Evolutionary conservation across 2,329 filamentous ascomycete genomes (phyloP), one percentile per base, ranked within the genome.

Genomic region (Cladosporium sp.): DNA sequence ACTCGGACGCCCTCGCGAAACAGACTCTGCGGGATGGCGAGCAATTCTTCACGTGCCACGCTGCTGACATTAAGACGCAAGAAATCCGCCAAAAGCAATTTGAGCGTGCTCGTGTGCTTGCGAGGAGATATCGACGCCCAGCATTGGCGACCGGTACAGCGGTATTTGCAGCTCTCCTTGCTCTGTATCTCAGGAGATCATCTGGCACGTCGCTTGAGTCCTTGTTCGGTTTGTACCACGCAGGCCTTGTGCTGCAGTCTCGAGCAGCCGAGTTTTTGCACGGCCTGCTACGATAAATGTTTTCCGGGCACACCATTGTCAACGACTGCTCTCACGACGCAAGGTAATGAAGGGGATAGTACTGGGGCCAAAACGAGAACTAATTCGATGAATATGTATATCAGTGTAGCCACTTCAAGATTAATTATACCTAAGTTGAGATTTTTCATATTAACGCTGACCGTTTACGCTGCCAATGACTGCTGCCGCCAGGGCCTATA

Each of bases 11-110:
- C 36, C 77, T 82, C 48, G 71, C 77, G 5, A 71, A 71, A 25
- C 84, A 91, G 69, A 83, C 80, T 0, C 72, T 90, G 34, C 74
- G 80, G 28, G 83, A 93, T 39, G 93, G 90, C 2, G 77, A 85
- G 60, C 71, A 68, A 4, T 82, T 86, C 60, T 93, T 97, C 65
- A 75, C 83, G 37, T 79, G 79, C 62, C 93, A 97, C 70, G 84
- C 85, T 3, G 78, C 77, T 56, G 87, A 96, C 66, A 75, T 97
- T n/a, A 75, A 78, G 56, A 83, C 86, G 72, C 78, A 83, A 51
- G 87, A 95, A 68, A 73, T 75, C 35, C 75, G 78, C 32, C 74
- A 84, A 60, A 78, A 78, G 62, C 70, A 80, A 10, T 62, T 80
- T 25, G 75, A 65, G 56, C 65, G 62, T 9, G 48, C 68, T 28